Evolutionary conservation across 257 asterid species (phyloP).

Genomic region (Solanum etuberosum): DNA sequence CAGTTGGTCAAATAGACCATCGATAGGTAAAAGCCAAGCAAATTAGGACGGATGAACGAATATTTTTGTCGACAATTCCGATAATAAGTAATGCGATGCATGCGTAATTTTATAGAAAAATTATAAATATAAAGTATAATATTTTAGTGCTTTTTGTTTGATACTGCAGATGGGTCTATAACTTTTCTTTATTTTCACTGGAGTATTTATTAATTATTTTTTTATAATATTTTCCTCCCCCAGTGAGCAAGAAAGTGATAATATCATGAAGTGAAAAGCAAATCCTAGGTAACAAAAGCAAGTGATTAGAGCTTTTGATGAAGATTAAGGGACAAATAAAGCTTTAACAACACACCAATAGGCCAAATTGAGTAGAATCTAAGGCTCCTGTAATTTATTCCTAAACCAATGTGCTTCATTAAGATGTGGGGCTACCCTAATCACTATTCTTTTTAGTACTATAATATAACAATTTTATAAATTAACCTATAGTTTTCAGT

Average conservation of each 20-base stretch:
- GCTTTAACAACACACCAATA: background rate
- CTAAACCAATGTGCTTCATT: background rate
- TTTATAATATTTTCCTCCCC: background rate
- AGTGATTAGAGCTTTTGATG: background rate
- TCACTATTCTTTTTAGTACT: background rate
- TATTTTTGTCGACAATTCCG: background rate
- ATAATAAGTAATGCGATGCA: background rate
- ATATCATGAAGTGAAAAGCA: conserved; percentile 12
- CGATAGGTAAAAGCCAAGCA: background rate
- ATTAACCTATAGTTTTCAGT: background rate
- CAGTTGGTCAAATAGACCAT: background rate
- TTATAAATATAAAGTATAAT: background rate
- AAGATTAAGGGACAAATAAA: conserved; percentile 7
- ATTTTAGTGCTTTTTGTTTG: background rate
- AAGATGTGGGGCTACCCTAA: background rate
- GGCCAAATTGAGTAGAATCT: conserved; percentile 13
- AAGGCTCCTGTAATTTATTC: conserved; percentile 1
- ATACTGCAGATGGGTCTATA: background rate
- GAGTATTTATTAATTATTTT: background rate
- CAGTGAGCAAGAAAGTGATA: background rate
- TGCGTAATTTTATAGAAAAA: background rate
- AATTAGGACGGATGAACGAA: background rate
- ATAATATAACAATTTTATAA: background rate
- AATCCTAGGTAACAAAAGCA: conserved; percentile 14
- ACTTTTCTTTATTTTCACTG: background rate